A percentile compares a stretch with the other conserved stretches of the same genome.
phyloP scores from a whole-genome alignment of 805 yeast species.

The Wickerhamomyces canadensis region DNA sequence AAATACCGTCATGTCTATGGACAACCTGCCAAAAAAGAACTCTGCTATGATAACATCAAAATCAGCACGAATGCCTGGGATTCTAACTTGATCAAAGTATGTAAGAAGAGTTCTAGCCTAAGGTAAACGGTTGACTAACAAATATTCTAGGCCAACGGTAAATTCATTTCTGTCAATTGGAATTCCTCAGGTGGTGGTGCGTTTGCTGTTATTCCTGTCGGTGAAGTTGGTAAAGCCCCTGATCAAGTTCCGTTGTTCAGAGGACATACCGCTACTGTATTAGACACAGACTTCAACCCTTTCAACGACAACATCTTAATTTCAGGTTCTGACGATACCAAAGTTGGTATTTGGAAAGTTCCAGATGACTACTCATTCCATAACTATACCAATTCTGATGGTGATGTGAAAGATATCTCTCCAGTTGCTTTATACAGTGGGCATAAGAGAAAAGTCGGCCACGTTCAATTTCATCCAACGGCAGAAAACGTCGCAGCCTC shows the following conservation, averaged over 20 bases:
- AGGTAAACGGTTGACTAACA: no score
- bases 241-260: conserved; percentile 90
- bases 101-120: no score
- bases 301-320: conserved; percentile 71
- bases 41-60: conserved; percentile 45
- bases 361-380: conserved; percentile 78
- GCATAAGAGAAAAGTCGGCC: conserved; percentile 94
- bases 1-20: conserved; percentile 96
- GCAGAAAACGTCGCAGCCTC: conserved; percentile 86
- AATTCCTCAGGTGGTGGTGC: conserved; percentile 97
- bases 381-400: conserved; percentile 47
- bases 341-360: conserved; percentile 79
- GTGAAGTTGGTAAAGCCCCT: conserved; percentile 87
- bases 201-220: conserved; percentile 84
- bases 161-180: conserved; percentile 85
- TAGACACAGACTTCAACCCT: conserved; percentile 95
- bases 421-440: conserved; percentile 73
- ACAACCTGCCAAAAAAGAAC: conserved; percentile 59
- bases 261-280: conserved; percentile 92
- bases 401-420: conserved; percentile 57
- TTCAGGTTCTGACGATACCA: conserved; percentile 78
- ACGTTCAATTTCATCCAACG: conserved; percentile 81
- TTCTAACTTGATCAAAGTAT: conserved; percentile 70
- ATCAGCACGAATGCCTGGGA: conserved; percentile 95
- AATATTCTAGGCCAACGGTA: conserved; percentile 58